phyloP scores from a whole-genome alignment of 768 basidiomycete species.

The Boletus sp. region DNA sequence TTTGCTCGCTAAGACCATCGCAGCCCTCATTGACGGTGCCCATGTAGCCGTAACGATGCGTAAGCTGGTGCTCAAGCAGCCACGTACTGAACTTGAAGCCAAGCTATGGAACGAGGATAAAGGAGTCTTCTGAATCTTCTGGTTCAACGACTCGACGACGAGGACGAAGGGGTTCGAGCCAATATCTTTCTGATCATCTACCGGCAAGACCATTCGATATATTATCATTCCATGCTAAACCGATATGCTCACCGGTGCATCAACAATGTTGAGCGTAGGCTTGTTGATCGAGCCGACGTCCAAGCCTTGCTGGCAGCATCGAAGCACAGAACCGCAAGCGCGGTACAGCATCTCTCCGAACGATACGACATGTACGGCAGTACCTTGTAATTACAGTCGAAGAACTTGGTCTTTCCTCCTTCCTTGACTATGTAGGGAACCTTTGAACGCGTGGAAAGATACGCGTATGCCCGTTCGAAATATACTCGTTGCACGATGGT shows the following conservation, averaged over 20 bases:
- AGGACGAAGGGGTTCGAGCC: slow-evolving; percentile 77
- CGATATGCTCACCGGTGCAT: slow-evolving; percentile 58
- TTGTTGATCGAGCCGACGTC: slow-evolving; percentile 89
- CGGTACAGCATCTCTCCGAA: slow-evolving; percentile 89
- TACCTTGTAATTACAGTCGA: slow-evolving; percentile 69
- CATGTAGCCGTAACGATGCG: slow-evolving; percentile 80
- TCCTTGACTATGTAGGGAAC: slow-evolving; percentile 83
- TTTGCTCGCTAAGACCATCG: slow-evolving; percentile 80
- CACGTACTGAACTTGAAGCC: slow-evolving; percentile 85
- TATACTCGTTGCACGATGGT: slow-evolving; percentile 76
- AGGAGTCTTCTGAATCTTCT: slow-evolving; percentile 53
- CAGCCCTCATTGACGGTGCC: slow-evolving; percentile 75
- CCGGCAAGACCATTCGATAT: background rate
- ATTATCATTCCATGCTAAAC: background rate
- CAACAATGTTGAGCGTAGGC: slow-evolving; percentile 76
- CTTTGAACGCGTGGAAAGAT: slow-evolving; percentile 89
- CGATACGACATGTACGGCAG: slow-evolving; percentile 77
- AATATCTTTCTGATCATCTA: slow-evolving; percentile 66
- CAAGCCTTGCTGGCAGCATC: slow-evolving; percentile 66
- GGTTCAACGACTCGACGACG: slow-evolving; percentile 85
- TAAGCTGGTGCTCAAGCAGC: slow-evolving; percentile 78
- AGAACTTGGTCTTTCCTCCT: slow-evolving; percentile 65
- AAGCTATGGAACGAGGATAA: slow-evolving; percentile 39
- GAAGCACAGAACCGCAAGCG: slow-evolving; percentile 77
- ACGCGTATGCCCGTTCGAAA: slow-evolving; percentile 80